Evolutionary conservation across 1,139 yeast species (phyloP), one percentile per base, ranked within the genome.

Genomic region (Yamadazyma dendronema): DNA sequence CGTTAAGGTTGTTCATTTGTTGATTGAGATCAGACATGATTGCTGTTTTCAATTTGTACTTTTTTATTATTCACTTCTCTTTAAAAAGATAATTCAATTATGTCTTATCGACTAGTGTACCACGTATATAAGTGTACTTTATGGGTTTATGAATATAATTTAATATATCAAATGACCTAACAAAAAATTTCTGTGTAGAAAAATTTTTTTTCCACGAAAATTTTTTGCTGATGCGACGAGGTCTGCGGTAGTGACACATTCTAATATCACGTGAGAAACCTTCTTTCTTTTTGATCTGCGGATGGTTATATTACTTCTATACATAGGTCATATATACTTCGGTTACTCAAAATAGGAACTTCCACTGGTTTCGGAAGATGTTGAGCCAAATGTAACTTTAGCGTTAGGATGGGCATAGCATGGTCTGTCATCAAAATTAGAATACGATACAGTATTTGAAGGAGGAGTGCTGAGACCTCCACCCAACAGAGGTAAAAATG

Each of bases 371-470:
- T 37, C 35, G 9, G 40, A 36, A 2, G 40, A 37, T 3, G 29
- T 23, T 4, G 46, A 38, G 10, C 44, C 48, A 35, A 62, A 49
- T 19, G 60, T 50, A 3, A 67, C 54, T 31, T 53, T 57, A 15
- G 72, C 72, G 43, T 65, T 59, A 2, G 72, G 73, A 41, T 67
- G 73, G 8, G 73, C 72, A 48, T 47, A 66, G 37, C 67, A 65
- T 31, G 61, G 57, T 25, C 68, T 46, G 23, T 65, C 70, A 27
- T 65, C 72, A 26, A 52, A 44, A 22, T 52, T 52, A 3, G 51
- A 40, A 36, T 49, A 60, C 4, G 56, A 47, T 13, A 44, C 46
- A 11, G 49, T 47, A 31, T 49, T 47, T 17, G 50, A 43, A 10
- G 64, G 61, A 4, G 70, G 70, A 3, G 71, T 62, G 34, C 49